phyloP scores from a whole-genome alignment of 2,329 filamentous ascomycete species.

The Rhynchosporium graminicola region DNA sequence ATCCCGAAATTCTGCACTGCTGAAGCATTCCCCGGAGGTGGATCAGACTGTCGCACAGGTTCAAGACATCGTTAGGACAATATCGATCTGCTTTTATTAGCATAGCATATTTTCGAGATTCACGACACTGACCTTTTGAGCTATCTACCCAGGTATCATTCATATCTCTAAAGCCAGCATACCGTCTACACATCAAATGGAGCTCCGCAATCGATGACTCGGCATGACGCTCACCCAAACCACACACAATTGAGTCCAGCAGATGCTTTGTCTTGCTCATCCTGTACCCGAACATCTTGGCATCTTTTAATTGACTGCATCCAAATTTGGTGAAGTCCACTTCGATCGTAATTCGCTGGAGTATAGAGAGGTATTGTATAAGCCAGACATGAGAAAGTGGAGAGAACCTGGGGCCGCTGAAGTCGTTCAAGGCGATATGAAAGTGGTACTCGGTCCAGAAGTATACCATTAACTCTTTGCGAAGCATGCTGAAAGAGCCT shows the following conservation, averaged over 20 bases:
- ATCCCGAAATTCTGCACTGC: slow-evolving; percentile 29
- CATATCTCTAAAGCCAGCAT: slow-evolving; percentile 22
- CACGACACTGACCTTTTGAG: neutral
- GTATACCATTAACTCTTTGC: slow-evolving; percentile 38
- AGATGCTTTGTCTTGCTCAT: slow-evolving; percentile 5
- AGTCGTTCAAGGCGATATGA: slow-evolving; percentile 36
- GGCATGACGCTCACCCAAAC: slow-evolving; percentile 1
- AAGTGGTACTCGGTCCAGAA: slow-evolving; percentile 40
- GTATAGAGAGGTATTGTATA: slow-evolving; percentile 24
- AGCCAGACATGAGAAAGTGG: slow-evolving; percentile 38
- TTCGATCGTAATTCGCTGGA: slow-evolving; percentile 39
- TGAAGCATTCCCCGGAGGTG: slow-evolving; percentile 26
- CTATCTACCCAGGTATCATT: slow-evolving; percentile 10
- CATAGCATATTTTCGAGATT: neutral
- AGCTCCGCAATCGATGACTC: slow-evolving; percentile 22
- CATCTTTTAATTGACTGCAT: slow-evolving; percentile 24
- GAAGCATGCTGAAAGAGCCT: slow-evolving; percentile 26
- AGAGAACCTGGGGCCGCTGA: slow-evolving; percentile 32
- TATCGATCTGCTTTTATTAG: slow-evolving; percentile 17
- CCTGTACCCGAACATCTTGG: slow-evolving; percentile 16
- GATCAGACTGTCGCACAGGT: slow-evolving; percentile 23
- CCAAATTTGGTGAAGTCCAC: slow-evolving; percentile 39
- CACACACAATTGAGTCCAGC: slow-evolving; percentile 6
- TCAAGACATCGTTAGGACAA: slow-evolving; percentile 24
- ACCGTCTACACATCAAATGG: slow-evolving; percentile 27